Conservation (phyloP, 371 early-diverging fungal genomes). For the Lichtheimia hyalospora region DNA sequence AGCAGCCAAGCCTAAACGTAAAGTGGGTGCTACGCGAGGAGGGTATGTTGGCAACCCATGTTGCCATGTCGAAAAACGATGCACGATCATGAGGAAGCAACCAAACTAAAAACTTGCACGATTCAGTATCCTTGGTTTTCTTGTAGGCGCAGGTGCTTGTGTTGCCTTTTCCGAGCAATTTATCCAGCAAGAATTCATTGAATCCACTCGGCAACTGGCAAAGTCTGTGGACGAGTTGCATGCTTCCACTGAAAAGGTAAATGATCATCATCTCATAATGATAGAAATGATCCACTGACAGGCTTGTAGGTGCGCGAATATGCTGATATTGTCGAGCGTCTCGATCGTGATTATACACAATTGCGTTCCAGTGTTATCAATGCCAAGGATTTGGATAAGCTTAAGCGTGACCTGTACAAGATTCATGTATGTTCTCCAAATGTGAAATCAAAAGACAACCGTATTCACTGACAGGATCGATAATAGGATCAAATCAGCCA, state of each 20-base stretch:
- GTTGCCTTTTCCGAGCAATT: slow-evolving; percentile 18
- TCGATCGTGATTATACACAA: slow-evolving; percentile 14
- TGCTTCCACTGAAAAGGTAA: slow-evolving; percentile 17
- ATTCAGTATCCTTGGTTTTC: slow-evolving; percentile 16
- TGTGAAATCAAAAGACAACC: too few relatives aligned
- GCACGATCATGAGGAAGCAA: neutral
- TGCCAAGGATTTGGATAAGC: slow-evolving; percentile 12
- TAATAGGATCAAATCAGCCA: slow-evolving; percentile 15
- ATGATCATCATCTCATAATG: neutral
- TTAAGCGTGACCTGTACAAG: slow-evolving; percentile 15
- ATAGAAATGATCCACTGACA: neutral
- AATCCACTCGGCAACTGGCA: slow-evolving; percentile 23
- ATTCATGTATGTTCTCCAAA: slow-evolving; percentile 12
- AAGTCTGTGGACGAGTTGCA: slow-evolving; percentile 17
- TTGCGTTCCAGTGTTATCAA: slow-evolving; percentile 7
- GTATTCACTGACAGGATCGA: neutral
- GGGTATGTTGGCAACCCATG: slow-evolving; percentile 9
- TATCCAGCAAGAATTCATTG: slow-evolving; percentile 17
- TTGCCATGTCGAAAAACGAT: neutral
- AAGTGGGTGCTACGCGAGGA: slow-evolving; percentile 11
- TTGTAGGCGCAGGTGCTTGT: slow-evolving; percentile 13
- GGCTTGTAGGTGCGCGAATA: slow-evolving; percentile 15
- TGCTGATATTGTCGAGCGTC: slow-evolving; percentile 16
- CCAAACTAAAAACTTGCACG: neutral
- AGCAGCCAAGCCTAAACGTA: slow-evolving; percentile 1